Conservation (phyloP, 169 alveolate species). For the Plasmodium blacklocki region DNA sequence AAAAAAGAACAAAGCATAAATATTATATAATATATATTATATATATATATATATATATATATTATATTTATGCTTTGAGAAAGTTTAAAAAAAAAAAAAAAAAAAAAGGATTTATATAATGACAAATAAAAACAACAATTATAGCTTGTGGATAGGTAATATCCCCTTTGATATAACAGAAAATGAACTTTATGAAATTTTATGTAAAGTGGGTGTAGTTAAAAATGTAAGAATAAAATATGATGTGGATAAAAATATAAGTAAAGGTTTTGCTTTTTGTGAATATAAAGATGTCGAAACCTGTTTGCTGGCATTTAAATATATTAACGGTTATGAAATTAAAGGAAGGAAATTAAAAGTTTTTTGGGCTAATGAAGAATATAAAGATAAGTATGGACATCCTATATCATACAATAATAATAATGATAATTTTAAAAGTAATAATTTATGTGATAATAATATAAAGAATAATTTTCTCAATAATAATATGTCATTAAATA, state of each 20-base stretch:
- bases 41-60: too few species aligned
- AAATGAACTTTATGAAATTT: conserved; percentile 79
- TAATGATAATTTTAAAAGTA: neutral
- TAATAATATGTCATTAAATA: too few species aligned
- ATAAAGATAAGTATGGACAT: conserved; percentile 53
- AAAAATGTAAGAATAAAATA: conserved; percentile 78
- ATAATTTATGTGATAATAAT: neutral
- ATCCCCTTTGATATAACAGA: conserved; percentile 83
- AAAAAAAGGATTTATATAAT: neutral
- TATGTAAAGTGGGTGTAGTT: conserved; percentile 79
- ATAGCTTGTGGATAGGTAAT: conserved; percentile 78
- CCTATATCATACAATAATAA: neutral
- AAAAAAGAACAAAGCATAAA: too few species aligned
- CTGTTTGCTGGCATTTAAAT: conserved; percentile 78
- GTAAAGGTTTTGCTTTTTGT: conserved; percentile 83
- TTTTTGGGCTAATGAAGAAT: conserved; percentile 82
- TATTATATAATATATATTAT: too few species aligned
- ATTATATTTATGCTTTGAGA: too few species aligned
- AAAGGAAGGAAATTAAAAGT: conserved; percentile 78
- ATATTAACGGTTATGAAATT: conserved; percentile 79
- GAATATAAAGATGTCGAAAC: conserved; percentile 82
- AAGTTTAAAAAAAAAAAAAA: too few species aligned
- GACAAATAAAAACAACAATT: conserved; percentile 31
- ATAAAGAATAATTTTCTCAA: neutral
- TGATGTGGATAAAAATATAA: conserved; percentile 80